Conservation (phyloP, 805 yeast genomes). For the Yarrowia bubula region DNA sequence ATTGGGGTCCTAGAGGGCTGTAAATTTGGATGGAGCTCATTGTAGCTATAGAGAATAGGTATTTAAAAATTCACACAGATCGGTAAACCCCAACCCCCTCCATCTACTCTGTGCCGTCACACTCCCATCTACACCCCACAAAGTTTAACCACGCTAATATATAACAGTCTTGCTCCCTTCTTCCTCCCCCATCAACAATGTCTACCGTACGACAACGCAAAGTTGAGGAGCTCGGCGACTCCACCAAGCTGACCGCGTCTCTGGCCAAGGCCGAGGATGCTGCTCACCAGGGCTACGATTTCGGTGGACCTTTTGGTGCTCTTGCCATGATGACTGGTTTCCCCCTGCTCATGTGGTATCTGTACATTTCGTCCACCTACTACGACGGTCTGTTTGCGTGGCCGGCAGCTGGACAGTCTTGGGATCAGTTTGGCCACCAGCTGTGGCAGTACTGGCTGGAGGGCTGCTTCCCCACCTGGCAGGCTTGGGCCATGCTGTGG, state of each 20-base stretch:
- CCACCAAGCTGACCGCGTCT: neutral
- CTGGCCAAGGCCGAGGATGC: conserved; percentile 27
- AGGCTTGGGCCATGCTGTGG: conserved; percentile 70
- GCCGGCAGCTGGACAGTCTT: conserved; percentile 57
- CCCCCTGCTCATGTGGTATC: conserved; percentile 91
- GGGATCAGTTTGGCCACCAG: conserved; percentile 47
- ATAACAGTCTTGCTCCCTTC: neutral
- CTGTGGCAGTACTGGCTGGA: conserved; percentile 46
- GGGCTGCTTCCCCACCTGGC: conserved; percentile 45
- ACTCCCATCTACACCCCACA: neutral
- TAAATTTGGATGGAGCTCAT: no score
- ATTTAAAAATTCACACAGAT: no score
- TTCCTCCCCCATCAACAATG: neutral
- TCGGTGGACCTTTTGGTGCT: conserved; percentile 92
- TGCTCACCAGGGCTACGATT: conserved; percentile 54
- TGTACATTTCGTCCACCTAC: conserved; percentile 88
- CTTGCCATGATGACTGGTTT: conserved; percentile 88
- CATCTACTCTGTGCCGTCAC: no score
- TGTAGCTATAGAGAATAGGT: no score
- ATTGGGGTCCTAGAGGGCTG: no score
- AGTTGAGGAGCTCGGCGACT: conserved; percentile 14
- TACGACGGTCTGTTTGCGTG: conserved; percentile 70
- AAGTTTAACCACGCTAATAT: neutral
- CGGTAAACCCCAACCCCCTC: no score
- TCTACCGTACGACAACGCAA: conserved; percentile 3